These are phyloP conservation scores for Odontarrhena argentea DNA, from an alignment of 345 rosid genomes.

Conservation along the genomic window DNA sequence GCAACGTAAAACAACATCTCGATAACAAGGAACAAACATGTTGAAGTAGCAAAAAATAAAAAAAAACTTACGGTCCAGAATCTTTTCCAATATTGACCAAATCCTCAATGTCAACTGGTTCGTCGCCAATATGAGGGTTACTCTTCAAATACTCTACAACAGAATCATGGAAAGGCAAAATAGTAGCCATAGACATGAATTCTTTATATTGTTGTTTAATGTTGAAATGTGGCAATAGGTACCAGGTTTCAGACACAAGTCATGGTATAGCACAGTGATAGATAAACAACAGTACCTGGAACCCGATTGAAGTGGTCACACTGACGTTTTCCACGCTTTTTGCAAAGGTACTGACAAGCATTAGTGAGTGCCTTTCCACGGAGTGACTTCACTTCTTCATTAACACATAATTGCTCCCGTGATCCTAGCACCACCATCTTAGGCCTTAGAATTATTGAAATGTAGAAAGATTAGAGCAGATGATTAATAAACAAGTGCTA, in stretches of 20 bases:
- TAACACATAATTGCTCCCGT: conserved; percentile 89
- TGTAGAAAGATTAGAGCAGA: conserved; percentile 15
- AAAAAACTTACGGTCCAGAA: conserved; percentile 70
- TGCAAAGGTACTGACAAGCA: conserved; percentile 75
- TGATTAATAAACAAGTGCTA: conserved; percentile 13
- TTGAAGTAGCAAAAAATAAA: conserved; percentile 24
- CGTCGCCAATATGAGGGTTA: conserved; percentile 80
- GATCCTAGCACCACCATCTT: conserved; percentile 92
- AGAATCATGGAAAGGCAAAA: conserved; percentile 29
- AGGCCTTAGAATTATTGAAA: conserved; percentile 62
- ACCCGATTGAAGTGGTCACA: conserved; percentile 62
- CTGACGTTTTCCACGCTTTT: conserved; percentile 54
- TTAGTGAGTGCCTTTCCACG: conserved; percentile 85
- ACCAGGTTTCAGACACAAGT: neutral
- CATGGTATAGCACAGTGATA: neutral
- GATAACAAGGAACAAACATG: neutral
- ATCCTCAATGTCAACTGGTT: conserved; percentile 95
- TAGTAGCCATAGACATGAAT: conserved; percentile 7
- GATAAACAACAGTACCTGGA: conserved; percentile 28
- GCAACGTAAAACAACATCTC: conserved; percentile 13
- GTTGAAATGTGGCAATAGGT: conserved; percentile 14
- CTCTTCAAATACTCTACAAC: conserved; percentile 62
- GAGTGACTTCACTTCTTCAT: conserved; percentile 77
- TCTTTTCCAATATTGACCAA: conserved; percentile 77
- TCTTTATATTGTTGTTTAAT: neutral